Conservation (phyloP, 805 yeast species). For the Starmerella kuoi region DNA sequence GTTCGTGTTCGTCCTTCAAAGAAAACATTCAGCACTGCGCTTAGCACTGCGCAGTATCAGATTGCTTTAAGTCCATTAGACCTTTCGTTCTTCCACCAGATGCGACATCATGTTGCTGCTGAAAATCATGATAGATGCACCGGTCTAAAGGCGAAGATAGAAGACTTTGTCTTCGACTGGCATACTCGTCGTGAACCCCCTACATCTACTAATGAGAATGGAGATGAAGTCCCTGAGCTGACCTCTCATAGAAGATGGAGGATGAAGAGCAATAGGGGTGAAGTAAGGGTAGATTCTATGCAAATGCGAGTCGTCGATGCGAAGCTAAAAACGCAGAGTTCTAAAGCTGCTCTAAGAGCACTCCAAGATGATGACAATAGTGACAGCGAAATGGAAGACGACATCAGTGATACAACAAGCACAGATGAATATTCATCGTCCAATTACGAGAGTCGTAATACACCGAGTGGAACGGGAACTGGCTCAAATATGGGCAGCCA, state of each 20-base stretch:
- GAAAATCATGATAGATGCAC: slow-evolving; percentile 36
- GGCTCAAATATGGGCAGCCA: not conserved
- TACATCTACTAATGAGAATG: slow-evolving; percentile 27
- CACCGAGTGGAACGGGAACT: too few relatives aligned
- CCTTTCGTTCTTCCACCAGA: slow-evolving; percentile 51
- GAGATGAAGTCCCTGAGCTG: slow-evolving; percentile 5
- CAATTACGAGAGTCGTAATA: not conserved
- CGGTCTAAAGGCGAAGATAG: slow-evolving; percentile 58
- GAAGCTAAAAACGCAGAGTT: slow-evolving; percentile 30
- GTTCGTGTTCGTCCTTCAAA: slow-evolving; percentile 18
- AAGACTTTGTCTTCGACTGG: slow-evolving; percentile 46
- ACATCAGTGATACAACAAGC: not conserved
- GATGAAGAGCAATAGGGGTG: slow-evolving; percentile 53
- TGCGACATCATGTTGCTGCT: slow-evolving; percentile 9
- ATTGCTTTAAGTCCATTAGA: slow-evolving; percentile 62
- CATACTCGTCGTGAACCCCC: slow-evolving; percentile 43
- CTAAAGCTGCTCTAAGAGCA: slow-evolving; percentile 10
- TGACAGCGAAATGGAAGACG: slow-evolving; percentile 31
- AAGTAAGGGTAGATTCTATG: slow-evolving; percentile 53
- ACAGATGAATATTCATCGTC: not conserved
- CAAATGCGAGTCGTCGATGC: slow-evolving; percentile 61
- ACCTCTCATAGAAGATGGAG: slow-evolving; percentile 29
- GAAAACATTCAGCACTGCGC: slow-evolving; percentile 46
- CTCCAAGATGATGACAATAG: slow-evolving; percentile 8
- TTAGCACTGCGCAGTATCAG: slow-evolving; percentile 63